Percentiles rank a stretch among this genome's conserved stretches.
Conservation (phyloP, 2,329 filamentous ascomycete species). For the Fusarium equiseti region DNA sequence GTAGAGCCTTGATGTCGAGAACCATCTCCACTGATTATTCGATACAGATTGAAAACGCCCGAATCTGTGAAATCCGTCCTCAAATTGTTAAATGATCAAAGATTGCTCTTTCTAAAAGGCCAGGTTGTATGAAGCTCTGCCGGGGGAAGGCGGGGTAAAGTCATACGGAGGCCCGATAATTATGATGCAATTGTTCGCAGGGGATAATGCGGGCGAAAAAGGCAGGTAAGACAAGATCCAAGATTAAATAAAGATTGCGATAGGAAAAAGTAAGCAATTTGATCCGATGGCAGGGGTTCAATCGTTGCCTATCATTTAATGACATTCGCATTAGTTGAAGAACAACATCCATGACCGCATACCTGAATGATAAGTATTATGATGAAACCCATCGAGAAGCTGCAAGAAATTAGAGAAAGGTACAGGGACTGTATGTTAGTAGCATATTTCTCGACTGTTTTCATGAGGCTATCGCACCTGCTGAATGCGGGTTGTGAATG, state of each 20-base stretch:
- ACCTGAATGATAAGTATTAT: neutral
- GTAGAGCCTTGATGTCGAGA: neutral
- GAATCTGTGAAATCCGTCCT: neutral
- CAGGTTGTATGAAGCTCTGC: neutral
- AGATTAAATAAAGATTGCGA: neutral
- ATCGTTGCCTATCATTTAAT: neutral
- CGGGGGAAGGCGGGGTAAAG: constrained; percentile 10
- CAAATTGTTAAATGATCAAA: neutral
- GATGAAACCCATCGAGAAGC: rapidly evolving
- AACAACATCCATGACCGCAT: neutral
- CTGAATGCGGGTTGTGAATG: neutral
- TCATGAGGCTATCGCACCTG: neutral
- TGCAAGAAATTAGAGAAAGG: neutral
- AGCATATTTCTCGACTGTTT: neutral
- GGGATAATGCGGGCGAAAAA: neutral
- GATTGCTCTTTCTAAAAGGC: neutral
- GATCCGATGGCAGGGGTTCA: neutral
- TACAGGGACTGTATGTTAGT: neutral
- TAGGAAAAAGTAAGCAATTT: neutral
- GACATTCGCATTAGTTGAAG: neutral
- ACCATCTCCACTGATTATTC: neutral
- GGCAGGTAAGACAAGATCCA: neutral
- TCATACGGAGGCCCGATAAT: neutral
- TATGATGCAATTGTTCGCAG: constrained; percentile 11
- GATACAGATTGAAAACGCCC: neutral